Evolutionary conservation across 2,329 filamentous ascomycete species (phyloP).

Genomic region (Sarocladium strictum): DNA sequence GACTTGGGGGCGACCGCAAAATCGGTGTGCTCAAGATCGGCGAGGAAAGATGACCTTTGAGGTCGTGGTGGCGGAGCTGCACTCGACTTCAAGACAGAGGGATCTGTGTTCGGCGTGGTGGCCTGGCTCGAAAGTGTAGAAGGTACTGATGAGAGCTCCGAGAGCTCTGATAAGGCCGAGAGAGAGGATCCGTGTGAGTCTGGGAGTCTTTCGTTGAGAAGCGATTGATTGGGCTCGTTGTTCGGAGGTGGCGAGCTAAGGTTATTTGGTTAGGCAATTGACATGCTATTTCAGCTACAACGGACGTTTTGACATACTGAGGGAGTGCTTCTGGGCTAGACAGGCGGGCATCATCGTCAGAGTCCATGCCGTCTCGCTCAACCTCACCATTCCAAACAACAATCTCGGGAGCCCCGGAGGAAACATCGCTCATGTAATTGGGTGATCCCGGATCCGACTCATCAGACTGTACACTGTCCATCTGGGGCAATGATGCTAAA

Average conservation of each 20-base stretch:
- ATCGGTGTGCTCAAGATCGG: slow-evolving; percentile 27
- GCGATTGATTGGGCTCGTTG: background rate
- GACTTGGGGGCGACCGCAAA: slow-evolving; percentile 67
- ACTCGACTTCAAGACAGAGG: background rate
- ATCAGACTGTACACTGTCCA: background rate
- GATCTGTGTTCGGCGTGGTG: slow-evolving; percentile 40
- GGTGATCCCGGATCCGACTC: background rate
- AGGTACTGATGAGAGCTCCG: slow-evolving; percentile 48
- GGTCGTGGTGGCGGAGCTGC: slow-evolving; percentile 13
- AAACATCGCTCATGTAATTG: background rate
- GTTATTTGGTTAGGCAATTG: background rate
- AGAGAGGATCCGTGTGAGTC: slow-evolving; percentile 48
- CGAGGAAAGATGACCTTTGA: background rate
- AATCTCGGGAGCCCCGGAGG: slow-evolving; percentile 30
- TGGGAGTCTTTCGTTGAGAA: background rate
- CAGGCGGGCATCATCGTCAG: background rate
- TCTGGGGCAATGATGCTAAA: background rate
- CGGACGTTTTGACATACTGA: background rate
- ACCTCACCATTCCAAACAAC: slow-evolving; percentile 39
- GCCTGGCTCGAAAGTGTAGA: slow-evolving; percentile 56
- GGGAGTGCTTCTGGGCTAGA: background rate
- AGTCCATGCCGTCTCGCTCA: slow-evolving; percentile 17
- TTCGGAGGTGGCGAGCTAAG: background rate
- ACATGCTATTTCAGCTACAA: too few relatives aligned
- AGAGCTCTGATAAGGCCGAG: slow-evolving; percentile 46